Base-by-base conservation (phyloP, 208 protist genomes). In the Acanthamoeba castellanii region DNA sequence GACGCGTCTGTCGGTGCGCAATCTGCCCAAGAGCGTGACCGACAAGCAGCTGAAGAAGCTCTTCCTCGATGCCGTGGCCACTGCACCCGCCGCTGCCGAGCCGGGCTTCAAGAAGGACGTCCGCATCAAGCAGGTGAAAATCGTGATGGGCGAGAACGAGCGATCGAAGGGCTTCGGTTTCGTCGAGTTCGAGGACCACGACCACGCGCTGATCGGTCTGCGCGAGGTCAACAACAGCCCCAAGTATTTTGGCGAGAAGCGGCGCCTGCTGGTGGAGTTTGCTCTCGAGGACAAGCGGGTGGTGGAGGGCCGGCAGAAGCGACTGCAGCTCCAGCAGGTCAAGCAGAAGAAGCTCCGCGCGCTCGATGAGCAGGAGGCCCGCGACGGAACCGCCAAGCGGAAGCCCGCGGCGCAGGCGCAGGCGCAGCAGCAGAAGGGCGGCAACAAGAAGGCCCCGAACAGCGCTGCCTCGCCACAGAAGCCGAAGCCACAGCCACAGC, bases 141-240 rank as follows among this genome's bases (percentile, higher is more conserved):
- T 89, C 22, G 82, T 89, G n/a, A 66, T 37, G 55, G 82, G 32
- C 32, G 82, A 89, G 7, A 37, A 89, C 52, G 82, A 47, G 30
- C n/a, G 30, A 89, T 89, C 82, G 9, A 89, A 89, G 82, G 82
- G 82, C 82, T 89, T 68, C 27, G 82, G 82, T 66, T 89, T 89
- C 55, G 82, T 89, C 18, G 82, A 89, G 82, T 89, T 89, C 25
- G 30, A 66, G 13, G 55, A 89, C 16, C 82, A 89, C 82, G 82
- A 89, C 16, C 82, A 89, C 25, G 82, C 82, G 16, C 82, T 89
- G 30, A n/a, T 47, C 52, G 82, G 16, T 64, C 82, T 89, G 14
- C 82, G 82, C 22, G 52, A 89, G 82, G 74, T 82, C 20, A 89
- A 89, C 82, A 89, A 89, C 82, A 89, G 55, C 55, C 82, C 82